Evolutionary conservation across 2,329 filamentous ascomycete genomes (phyloP), one percentile per base, ranked within the genome.

Genomic region (Lasiodiplodia hormozganensis): DNA sequence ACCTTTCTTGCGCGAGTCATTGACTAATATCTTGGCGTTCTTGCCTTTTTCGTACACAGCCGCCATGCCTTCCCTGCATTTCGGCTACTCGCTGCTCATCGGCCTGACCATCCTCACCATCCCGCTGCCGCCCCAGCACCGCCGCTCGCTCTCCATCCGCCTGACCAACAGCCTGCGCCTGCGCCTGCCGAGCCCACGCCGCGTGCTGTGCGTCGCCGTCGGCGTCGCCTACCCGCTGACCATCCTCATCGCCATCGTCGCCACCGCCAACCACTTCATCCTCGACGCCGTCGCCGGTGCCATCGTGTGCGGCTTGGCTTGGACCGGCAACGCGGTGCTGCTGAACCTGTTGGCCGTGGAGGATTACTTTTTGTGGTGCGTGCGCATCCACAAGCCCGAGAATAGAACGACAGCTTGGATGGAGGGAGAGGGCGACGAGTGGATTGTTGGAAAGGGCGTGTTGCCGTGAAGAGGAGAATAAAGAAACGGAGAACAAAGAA

Each of bases 1-100:
- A 10, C 43, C 18, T 40, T 40, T 5, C 18, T 21, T 21, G 8
- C 18, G 43, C 43, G 43, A 47, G 43, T 47, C 43, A 47, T 47
- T 47, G 43, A 47, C 43, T 47, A 47, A 47, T 7, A 21, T 47
- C 43, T 47, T 47, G 43, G 43, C 43, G 43, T 21, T 16, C 14
- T 18, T 43, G 14, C 40, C 40, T 18, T 7, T 6, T 36, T 56
- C 16, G 31, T 36, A 8, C 36, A 6, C 23, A 89, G 88, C 89
- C 67, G 90, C 90, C 8, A 93, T 93, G 90, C 90, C 90, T 0
- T 91, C 88, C 0, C 83, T 93, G 18, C 90, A 93, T 77, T 93
- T 93, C 74, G 90, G 90, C 3, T 93, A 93, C 80, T 90, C 89
- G 3, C 85, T 93, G 36, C 85, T 93, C 73, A 89, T 93, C 74